Conservation (phyloP, 352 stramenopile genomes). For the Aphanomyces invadans region DNA sequence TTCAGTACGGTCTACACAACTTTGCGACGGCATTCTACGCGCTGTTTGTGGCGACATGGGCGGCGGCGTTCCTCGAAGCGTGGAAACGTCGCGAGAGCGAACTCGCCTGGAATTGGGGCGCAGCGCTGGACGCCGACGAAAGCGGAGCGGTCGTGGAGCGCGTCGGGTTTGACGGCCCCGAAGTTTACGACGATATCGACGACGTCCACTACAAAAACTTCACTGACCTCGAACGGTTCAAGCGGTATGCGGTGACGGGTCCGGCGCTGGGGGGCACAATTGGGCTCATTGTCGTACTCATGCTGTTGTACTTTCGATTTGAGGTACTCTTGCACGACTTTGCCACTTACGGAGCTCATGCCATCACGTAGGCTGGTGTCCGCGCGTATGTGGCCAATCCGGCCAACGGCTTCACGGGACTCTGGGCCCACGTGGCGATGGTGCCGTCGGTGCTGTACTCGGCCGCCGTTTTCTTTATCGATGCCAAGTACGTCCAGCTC, state of each 20-base stretch:
- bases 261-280: constrained; percentile 60
- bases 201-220: constrained; percentile 81
- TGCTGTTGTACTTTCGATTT: constrained; percentile 76
- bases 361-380: constrained; percentile 49
- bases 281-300: constrained; percentile 55
- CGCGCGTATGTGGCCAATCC: constrained; percentile 43
- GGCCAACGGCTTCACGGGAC: constrained; percentile 52
- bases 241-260: constrained; percentile 70
- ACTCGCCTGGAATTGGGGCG: constrained; percentile 77
- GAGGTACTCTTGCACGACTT: too few species aligned
- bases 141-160: constrained; percentile 47
- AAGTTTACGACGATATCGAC: constrained; percentile 67
- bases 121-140: constrained; percentile 31
- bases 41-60: constrained; percentile 87
- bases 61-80: constrained; percentile 83
- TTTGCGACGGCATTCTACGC: constrained; percentile 62
- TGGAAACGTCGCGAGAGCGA: constrained; percentile 86
- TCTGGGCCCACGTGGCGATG: constrained; percentile 62
- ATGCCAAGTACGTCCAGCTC: constrained; percentile 85
- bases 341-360: too few species aligned
- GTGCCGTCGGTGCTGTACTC: constrained; percentile 67
- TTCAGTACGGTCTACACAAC: constrained; percentile 48
- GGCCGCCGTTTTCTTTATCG: constrained; percentile 60
- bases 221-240: constrained; percentile 59
- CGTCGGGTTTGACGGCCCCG: constrained; percentile 61